Evolutionary conservation across 768 basidiomycete species (phyloP), one percentile per base, ranked within the genome.

Genomic region (Phylloporus sp.): DNA sequence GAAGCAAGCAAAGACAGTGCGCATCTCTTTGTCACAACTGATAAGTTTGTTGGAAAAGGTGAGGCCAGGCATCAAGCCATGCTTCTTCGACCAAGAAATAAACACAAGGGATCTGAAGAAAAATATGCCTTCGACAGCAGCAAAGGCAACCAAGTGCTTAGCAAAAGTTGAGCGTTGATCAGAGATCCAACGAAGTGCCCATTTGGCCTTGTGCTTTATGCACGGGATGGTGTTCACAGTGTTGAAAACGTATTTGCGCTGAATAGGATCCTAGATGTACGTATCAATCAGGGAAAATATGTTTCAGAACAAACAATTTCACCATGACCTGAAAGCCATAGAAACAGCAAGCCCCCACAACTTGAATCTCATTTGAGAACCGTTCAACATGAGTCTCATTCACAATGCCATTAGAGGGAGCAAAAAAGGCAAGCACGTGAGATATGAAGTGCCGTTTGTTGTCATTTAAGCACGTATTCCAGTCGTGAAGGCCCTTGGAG

Each of bases 301-400:
- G 93, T 94, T 63, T 97, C 93, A 3, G 92, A 93, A 68, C 96
- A 93, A 31, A 97, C 80, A 65, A 96, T 97, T 60, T 96, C 82
- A 95, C 96, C 93, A 96, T 96, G 58, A 97, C 90, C 65, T 97
- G 93, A 72, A 95, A 96, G 15, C 93, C 93, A 60, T 96, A 97
- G 70, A 97, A 97, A 65, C 90, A 96, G 3, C 93, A 83, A 6
- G 91, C 93, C 64, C 96, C 93, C 4, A 93, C 87, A 2, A 75
- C 79, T 63, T 96, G 93, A 4, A 97, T 90, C 63, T 97, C 94
- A 44, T 81, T 82, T 6, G 88, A 90, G 68, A 97, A 96, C 7
- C 93, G 86, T 65, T 95, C 91, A 20, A 96, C 77, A 1, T 96
- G 77, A 65, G 96, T 97, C 65, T 96, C 93, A 66, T 96, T 96